phyloP scores from a whole-genome alignment of 164 flowering plant species.

The Magnolia changhungtana region DNA sequence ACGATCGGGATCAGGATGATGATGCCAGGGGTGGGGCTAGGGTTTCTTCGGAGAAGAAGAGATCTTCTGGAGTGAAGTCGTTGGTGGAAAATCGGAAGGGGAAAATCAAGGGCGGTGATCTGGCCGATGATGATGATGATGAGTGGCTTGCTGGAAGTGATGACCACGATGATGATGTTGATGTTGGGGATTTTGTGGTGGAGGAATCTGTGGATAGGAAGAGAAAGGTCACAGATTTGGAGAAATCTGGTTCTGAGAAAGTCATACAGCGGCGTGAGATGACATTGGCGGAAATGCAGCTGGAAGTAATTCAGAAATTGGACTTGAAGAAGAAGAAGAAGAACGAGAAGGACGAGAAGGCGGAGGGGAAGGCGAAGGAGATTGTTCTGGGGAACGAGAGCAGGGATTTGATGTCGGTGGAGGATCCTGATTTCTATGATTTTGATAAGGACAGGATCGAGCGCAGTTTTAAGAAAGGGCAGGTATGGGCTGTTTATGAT shows the following conservation, averaged over 20 bases:
- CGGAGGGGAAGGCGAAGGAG: conserved; percentile 6
- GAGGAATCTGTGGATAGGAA: background rate
- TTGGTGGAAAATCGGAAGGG: background rate
- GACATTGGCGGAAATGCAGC: conserved; percentile 73
- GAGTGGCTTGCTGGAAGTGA: conserved; percentile 4
- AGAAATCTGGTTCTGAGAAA: conserved; percentile 19
- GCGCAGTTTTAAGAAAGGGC: conserved; percentile 74
- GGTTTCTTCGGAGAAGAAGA: background rate
- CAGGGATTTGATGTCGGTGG: conserved; percentile 47
- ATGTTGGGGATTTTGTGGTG: background rate
- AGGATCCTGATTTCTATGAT: conserved; percentile 84
- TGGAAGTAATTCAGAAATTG: conserved; percentile 23
- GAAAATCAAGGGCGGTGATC: background rate
- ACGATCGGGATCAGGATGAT: conserved; percentile 1
- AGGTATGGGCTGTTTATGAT: conserved; percentile 84
- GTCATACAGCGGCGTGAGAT: conserved; percentile 32
- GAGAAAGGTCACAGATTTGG: background rate
- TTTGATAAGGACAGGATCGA: conserved; percentile 79
- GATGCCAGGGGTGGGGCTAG: background rate
- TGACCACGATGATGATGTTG: background rate
- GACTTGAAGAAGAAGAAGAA: conserved; percentile 1
- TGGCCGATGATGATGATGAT: background rate
- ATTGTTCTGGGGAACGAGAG: conserved; percentile 7
- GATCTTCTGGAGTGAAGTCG: background rate
- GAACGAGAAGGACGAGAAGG: conserved; percentile 4